Percentiles rank a stretch among this genome's conserved stretches.
These are phyloP conservation scores for Dictyostelium firmibasis DNA, from an alignment of 78 protist species.

Conservation along the genomic window DNA sequence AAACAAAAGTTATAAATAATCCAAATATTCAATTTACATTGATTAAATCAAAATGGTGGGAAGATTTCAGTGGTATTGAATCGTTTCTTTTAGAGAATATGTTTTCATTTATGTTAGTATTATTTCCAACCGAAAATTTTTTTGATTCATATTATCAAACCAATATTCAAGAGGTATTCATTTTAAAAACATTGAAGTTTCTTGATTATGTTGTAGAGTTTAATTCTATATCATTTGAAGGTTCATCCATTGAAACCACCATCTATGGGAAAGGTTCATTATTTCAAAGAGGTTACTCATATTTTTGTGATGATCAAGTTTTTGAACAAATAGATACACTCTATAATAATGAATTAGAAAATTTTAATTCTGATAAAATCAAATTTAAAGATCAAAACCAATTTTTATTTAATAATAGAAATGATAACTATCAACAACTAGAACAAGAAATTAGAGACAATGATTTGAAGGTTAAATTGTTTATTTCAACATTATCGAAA, in stretches of 20 bases:
- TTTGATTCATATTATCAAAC: neutral
- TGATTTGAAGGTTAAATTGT: neutral
- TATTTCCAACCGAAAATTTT: neutral
- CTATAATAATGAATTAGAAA: neutral
- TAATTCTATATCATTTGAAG: neutral
- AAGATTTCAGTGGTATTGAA: neutral
- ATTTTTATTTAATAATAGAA: neutral
- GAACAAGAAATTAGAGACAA: neutral
- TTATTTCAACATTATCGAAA: neutral
- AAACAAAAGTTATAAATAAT: neutral
- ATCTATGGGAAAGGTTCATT: neutral
- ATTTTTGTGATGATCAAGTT: neutral
- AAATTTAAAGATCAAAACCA: neutral
- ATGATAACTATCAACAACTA: neutral
- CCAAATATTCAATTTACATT: neutral
- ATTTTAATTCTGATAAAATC: neutral
- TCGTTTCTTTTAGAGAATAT: neutral
- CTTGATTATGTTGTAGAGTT: constrained; percentile 2
- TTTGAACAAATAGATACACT: neutral
- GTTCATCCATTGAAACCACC: neutral
- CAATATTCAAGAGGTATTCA: neutral
- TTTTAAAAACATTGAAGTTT: neutral
- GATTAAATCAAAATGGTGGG: constrained; percentile 5
- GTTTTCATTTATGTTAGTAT: constrained; percentile 23
- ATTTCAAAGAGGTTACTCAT: neutral